phyloP scores from a whole-genome alignment of 306 rosid genomes.

The Quillaja saponaria region DNA sequence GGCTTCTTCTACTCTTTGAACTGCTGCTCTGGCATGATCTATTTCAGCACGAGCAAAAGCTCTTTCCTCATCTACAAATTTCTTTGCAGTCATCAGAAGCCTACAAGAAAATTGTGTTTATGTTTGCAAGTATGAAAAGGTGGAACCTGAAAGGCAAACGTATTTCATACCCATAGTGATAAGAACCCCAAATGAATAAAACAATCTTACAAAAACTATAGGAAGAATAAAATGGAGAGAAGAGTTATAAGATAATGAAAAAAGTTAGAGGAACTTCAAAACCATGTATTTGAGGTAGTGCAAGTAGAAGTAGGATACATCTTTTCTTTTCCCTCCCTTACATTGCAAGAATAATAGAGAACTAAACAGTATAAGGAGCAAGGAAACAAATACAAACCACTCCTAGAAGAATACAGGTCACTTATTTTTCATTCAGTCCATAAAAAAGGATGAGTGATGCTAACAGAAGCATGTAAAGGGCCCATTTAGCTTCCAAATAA shows the following conservation, averaged over 20 bases:
- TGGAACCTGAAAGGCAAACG: background rate
- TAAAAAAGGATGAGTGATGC: background rate
- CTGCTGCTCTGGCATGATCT: slow-evolving; percentile 89
- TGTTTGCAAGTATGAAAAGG: slow-evolving; percentile 3
- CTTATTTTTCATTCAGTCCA: slow-evolving; percentile 7
- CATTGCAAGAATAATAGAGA: slow-evolving; percentile 5
- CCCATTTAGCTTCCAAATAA: background rate
- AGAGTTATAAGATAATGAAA: background rate
- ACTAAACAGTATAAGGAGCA: slow-evolving; percentile 1
- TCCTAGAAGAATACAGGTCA: background rate
- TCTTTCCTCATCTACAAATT: slow-evolving; percentile 84
- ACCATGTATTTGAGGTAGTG: background rate
- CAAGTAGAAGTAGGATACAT: too few relatives aligned
- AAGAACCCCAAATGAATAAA: background rate
- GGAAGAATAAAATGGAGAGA: too few relatives aligned
- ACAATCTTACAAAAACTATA: too few relatives aligned
- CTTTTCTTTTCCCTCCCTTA: too few relatives aligned
- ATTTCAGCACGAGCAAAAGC: slow-evolving; percentile 96
- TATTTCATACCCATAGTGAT: background rate
- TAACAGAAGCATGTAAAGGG: background rate
- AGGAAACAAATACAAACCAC: background rate
- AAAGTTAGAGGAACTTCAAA: background rate
- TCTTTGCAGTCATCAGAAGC: slow-evolving; percentile 94
- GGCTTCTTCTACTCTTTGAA: slow-evolving; percentile 85
- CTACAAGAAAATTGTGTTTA: slow-evolving; percentile 45